Percentiles rank a stretch among this genome's conserved stretches.
Evolutionary conservation across 2,329 filamentous ascomycete genomes (phyloP).

Genomic region (Kalmusia sp.): DNA sequence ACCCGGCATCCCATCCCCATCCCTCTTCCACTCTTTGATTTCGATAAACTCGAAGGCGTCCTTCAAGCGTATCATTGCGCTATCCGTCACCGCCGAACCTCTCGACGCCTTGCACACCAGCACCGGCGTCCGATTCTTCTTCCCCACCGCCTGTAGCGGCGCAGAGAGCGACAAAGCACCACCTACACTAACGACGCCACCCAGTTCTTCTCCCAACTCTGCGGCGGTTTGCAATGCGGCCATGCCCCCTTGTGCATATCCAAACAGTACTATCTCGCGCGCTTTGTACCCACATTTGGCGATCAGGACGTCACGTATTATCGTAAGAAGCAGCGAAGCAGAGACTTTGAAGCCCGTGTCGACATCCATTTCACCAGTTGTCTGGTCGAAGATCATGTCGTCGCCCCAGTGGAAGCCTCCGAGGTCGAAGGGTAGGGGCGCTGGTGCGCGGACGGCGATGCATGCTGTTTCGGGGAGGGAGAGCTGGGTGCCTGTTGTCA

Average conservation of each 20-base stretch:
- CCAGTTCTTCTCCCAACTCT: slow-evolving; percentile 52
- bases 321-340: slow-evolving; percentile 49
- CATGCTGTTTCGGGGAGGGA: slow-evolving; percentile 78
- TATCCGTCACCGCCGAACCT: slow-evolving; percentile 63
- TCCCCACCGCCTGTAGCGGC: slow-evolving; percentile 35
- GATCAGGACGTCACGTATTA: slow-evolving; percentile 55
- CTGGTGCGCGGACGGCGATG: slow-evolving; percentile 75
- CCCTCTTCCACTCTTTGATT: slow-evolving; percentile 55
- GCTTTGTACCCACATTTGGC: slow-evolving; percentile 57
- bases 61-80: slow-evolving; percentile 69
- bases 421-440: slow-evolving; percentile 71
- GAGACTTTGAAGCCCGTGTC: slow-evolving; percentile 60
- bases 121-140: slow-evolving; percentile 69
- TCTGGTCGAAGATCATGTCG: slow-evolving; percentile 63
- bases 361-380: slow-evolving; percentile 59
- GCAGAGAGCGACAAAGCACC: slow-evolving; percentile 59
- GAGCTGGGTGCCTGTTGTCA: too few relatives aligned
- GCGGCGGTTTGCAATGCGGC: slow-evolving; percentile 56
- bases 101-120: slow-evolving; percentile 65
- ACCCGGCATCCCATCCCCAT: slow-evolving; percentile 81
- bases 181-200: slow-evolving; percentile 70
- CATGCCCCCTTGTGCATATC: slow-evolving; percentile 66
- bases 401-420: slow-evolving; percentile 70
- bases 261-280: slow-evolving; percentile 61
- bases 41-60: slow-evolving; percentile 63